A percentile compares a stretch with the other conserved stretches of the same genome.
These are phyloP conservation scores for Podaxis pistillaris DNA, from an alignment of 768 basidiomycete genomes.

Conservation along the genomic window DNA sequence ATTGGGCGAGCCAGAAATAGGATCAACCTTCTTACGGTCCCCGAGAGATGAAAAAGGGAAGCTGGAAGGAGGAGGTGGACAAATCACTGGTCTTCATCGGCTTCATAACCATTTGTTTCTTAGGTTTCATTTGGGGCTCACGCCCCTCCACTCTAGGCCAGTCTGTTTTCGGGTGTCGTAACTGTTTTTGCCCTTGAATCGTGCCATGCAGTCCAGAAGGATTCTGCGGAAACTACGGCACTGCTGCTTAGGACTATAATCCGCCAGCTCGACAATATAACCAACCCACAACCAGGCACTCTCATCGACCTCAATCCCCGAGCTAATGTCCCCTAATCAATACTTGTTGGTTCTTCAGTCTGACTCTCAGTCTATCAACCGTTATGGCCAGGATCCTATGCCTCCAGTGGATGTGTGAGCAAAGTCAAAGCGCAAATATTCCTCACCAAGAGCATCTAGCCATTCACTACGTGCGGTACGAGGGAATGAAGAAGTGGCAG, in stretches of 20 bases:
- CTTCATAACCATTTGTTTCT: background rate
- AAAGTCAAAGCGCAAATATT: constrained; percentile 14
- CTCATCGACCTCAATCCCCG: background rate
- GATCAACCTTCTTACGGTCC: no score
- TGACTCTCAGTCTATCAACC: constrained; percentile 16
- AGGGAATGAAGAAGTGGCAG: constrained; percentile 17
- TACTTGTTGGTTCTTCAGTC: constrained; percentile 17
- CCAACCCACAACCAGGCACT: constrained; percentile 7
- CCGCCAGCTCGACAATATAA: constrained; percentile 17
- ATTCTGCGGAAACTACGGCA: constrained; percentile 17
- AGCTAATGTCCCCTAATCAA: background rate
- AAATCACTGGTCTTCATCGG: constrained; percentile 9
- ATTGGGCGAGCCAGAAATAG: no score
- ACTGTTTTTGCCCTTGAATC: constrained; percentile 26
- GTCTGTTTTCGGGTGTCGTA: constrained; percentile 25
- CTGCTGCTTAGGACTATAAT: constrained; percentile 9
- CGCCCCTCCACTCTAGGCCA: constrained; percentile 15
- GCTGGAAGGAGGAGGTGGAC: constrained; percentile 14
- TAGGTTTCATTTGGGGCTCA: background rate
- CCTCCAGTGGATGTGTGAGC: constrained; percentile 22
- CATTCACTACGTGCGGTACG: constrained; percentile 18
- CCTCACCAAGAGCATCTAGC: constrained; percentile 5
- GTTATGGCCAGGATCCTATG: constrained; percentile 19
- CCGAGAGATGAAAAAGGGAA: background rate
- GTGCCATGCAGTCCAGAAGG: constrained; percentile 20